A percentile compares a stretch with the other conserved stretches of the same genome.
Conservation (phyloP, 2,329 filamentous ascomycete species). For the Phialophora tarda region DNA sequence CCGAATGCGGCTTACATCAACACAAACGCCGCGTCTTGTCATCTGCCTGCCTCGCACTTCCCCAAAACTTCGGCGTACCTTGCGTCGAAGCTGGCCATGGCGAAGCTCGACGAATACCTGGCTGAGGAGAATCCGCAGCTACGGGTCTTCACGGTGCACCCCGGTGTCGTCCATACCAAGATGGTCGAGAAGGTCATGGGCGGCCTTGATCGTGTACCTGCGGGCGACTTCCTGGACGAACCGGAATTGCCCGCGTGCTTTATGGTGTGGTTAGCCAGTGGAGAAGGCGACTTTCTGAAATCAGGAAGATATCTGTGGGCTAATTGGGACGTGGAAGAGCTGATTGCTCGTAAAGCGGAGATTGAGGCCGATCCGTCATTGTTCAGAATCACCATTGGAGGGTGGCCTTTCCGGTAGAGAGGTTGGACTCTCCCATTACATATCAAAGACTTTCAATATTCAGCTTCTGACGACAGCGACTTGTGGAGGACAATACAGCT, state of each 20-base stretch:
- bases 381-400: slow-evolving; percentile 31
- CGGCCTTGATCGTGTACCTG: slow-evolving; percentile 19
- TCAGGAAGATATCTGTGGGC: slow-evolving; percentile 47
- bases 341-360: slow-evolving; percentile 49
- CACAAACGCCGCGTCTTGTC: slow-evolving; percentile 42
- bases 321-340: slow-evolving; percentile 53
- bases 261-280: slow-evolving; percentile 47
- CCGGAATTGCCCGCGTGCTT: slow-evolving; percentile 41
- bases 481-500: background rate
- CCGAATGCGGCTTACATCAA: slow-evolving; percentile 42
- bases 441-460: background rate
- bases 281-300: slow-evolving; percentile 49
- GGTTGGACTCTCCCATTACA: background rate
- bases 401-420: slow-evolving; percentile 33
- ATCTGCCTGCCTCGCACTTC: slow-evolving; percentile 9
- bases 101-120: slow-evolving; percentile 53
- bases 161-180: slow-evolving; percentile 46
- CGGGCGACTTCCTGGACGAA: slow-evolving; percentile 32
- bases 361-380: slow-evolving; percentile 38
- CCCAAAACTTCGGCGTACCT: slow-evolving; percentile 45
- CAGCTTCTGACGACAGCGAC: background rate
- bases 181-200: slow-evolving; percentile 41
- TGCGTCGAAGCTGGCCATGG: slow-evolving; percentile 51
- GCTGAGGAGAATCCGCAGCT: slow-evolving; percentile 49
- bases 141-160: slow-evolving; percentile 51